These are phyloP conservation scores for Lagerstroemia fauriei DNA, from an alignment of 441 rosid species.

Conservation along the genomic window DNA sequence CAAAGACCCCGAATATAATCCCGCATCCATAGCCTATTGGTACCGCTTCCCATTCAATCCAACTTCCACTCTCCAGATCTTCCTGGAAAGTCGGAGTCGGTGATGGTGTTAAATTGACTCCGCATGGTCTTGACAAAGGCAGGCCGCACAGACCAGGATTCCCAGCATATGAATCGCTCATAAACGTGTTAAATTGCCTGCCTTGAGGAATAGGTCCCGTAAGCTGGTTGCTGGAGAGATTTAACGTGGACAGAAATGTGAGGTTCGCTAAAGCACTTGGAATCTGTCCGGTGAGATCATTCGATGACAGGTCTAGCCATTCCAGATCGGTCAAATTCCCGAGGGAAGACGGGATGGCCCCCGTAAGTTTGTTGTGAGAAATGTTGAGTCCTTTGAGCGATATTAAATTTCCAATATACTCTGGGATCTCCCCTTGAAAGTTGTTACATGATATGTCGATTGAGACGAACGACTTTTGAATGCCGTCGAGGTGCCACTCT, in stretches of 20 bases:
- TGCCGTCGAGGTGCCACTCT: not conserved
- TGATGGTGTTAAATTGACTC: conserved; percentile 25
- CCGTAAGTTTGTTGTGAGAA: not conserved
- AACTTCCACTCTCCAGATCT: not conserved
- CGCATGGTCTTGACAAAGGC: not conserved
- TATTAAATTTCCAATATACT: not conserved
- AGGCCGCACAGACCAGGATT: not conserved
- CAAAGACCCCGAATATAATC: not conserved
- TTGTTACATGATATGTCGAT: not conserved
- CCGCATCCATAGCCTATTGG: not conserved
- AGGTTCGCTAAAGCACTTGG: not conserved
- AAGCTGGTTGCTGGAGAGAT: conserved; percentile 2
- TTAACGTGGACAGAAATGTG: not conserved
- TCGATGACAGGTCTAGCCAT: conserved; percentile 1
- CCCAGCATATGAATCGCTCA: not conserved
- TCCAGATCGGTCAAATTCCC: conserved; percentile 18
- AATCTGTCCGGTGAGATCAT: conserved; percentile 1
- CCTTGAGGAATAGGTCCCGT: conserved; percentile 3
- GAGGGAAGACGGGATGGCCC: not conserved
- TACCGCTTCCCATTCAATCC: not conserved
- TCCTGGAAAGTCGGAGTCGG: not conserved
- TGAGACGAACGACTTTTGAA: not conserved
- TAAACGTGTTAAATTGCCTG: not conserved
- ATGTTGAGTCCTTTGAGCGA: conserved; percentile 1
- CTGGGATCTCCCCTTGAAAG: conserved; percentile 1